Conservation (phyloP, 2,329 filamentous ascomycete species). For the Talaromyces islandicus region DNA sequence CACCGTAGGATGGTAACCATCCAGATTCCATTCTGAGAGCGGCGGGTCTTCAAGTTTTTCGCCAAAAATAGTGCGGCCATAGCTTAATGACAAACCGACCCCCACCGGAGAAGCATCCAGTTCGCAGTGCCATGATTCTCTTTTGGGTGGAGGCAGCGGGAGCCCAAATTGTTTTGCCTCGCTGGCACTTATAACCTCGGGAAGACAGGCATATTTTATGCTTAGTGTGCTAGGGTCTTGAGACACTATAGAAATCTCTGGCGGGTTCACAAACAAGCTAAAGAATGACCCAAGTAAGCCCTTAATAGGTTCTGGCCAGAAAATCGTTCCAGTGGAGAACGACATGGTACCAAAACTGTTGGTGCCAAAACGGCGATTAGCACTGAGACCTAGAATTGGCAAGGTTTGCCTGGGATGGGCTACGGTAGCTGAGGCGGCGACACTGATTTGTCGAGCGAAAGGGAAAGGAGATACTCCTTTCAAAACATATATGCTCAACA, state of each 20-base stretch:
- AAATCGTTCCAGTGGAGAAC: conserved; percentile 32
- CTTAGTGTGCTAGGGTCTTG: conserved; percentile 26
- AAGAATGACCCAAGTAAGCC: conserved; percentile 19
- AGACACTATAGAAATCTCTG: conserved; percentile 14
- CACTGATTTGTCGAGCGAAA: conserved; percentile 22
- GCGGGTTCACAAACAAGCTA: conserved; percentile 18
- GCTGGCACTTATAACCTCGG: conserved; percentile 2
- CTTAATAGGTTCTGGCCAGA: conserved; percentile 26
- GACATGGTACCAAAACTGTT: conserved; percentile 26
- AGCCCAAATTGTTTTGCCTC: conserved; percentile 11
- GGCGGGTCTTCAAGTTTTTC: conserved; percentile 25
- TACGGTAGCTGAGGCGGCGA: conserved; percentile 25
- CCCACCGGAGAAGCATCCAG: conserved; percentile 23
- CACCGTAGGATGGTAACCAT: conserved; percentile 31
- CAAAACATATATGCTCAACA: conserved; percentile 22
- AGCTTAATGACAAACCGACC: conserved; percentile 26
- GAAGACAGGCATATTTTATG: conserved; percentile 26
- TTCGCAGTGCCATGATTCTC: conserved; percentile 28
- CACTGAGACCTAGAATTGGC: conserved; percentile 26
- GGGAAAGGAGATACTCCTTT: conserved; percentile 26
- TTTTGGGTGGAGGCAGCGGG: not conserved
- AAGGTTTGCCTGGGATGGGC: conserved; percentile 21
- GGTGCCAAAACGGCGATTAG: conserved; percentile 25
- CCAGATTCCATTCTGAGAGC: conserved; percentile 36
- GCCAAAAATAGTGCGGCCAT: conserved; percentile 33